Base-by-base conservation (phyloP, 1,284 basidiomycete species). In the Ganoderma resinaceum region DNA sequence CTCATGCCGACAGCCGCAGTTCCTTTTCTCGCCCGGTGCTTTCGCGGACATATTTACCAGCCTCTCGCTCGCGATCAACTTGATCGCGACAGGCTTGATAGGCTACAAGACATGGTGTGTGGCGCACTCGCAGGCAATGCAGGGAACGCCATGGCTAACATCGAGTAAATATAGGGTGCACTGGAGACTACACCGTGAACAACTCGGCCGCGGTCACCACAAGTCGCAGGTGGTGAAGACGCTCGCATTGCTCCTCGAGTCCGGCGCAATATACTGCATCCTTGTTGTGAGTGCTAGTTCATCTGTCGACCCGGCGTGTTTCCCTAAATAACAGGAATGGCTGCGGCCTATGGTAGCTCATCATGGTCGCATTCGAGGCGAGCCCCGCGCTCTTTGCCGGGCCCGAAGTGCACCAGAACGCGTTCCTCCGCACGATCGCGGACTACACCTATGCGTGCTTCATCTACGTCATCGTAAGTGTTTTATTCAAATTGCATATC, bases 251-350 rank as follows among this genome's bases (percentile, higher is more conserved):
- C 46, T 62, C 3, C 42, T 49, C 12, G 61, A 62, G 29, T 62
- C 61, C 5, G 61, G 61, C 14, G n/a, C 33, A 20, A 49, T 43
- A n/a, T 62, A 62, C 31, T 62, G 42, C 18, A 18, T 62, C 42
- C 42, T 62, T n/a, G 14, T 43, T 29, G 61, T 62, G 46, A 43
- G 42, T 43, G 42, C 42, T 43, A n/a, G 2, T 12, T 38, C 14
- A 38, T 4, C 37, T 12, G 37, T 38, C 37, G 42, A n/a, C 6
- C 38, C 38, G 38, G 11, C 16, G 60, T 46, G 20, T 18, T 57
- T n/a, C n/a, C n/a, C n/a, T n/a, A n/a, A 11, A 33, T 14, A 14
- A 14, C 16, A 16, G 26, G 3, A 14, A 57, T 31, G 29, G 26
- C 16, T 12, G 31, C 53, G 53, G 14, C 3, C 49, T 20, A 12